Conservation (phyloP, 2,329 filamentous ascomycete species). For the Epicoccum nigrum region DNA sequence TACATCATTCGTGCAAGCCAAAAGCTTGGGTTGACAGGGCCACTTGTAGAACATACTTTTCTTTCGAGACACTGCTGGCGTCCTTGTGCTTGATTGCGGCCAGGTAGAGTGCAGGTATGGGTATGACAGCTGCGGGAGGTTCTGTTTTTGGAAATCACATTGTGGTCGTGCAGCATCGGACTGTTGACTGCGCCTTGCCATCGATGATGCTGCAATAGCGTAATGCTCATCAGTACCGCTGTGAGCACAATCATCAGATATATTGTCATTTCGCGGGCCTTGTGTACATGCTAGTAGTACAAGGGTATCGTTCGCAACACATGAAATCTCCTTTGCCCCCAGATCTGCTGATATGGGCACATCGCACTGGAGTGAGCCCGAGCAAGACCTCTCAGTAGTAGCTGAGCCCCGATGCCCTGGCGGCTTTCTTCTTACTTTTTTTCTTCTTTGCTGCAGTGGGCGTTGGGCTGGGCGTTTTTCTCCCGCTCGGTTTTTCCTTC, state of each 20-base stretch:
- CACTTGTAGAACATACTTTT: slow-evolving; percentile 19
- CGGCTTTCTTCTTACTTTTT: slow-evolving; percentile 33
- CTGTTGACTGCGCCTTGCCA: slow-evolving; percentile 1
- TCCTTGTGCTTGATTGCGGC: slow-evolving; percentile 8
- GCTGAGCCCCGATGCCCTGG: slow-evolving; percentile 34
- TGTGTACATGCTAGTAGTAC: slow-evolving; percentile 11
- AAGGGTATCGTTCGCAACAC: slow-evolving; percentile 11
- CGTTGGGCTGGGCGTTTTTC: slow-evolving; percentile 18
- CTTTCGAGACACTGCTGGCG: slow-evolving; percentile 24
- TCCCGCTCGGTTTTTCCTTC: slow-evolving; percentile 19
- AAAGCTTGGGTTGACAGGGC: slow-evolving; percentile 65
- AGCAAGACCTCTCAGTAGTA: slow-evolving; percentile 30
- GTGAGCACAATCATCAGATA: neutral
- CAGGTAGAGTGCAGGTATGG: slow-evolving; percentile 16
- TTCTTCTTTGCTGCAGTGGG: slow-evolving; percentile 26
- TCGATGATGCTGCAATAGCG: neutral
- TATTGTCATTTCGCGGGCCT: neutral
- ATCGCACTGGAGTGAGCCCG: neutral
- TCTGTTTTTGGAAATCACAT: slow-evolving; percentile 13
- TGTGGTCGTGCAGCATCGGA: slow-evolving; percentile 5
- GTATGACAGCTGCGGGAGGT: slow-evolving; percentile 20
- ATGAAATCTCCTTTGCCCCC: neutral
- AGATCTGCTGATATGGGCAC: neutral
- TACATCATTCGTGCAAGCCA: slow-evolving; percentile 8
- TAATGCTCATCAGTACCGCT: neutral